Percentiles rank a stretch among this genome's conserved stretches.
These are phyloP conservation scores for Parachaetomium inaequale DNA, from an alignment of 495 filamentous ascomycete genomes.

Conservation along the genomic window DNA sequence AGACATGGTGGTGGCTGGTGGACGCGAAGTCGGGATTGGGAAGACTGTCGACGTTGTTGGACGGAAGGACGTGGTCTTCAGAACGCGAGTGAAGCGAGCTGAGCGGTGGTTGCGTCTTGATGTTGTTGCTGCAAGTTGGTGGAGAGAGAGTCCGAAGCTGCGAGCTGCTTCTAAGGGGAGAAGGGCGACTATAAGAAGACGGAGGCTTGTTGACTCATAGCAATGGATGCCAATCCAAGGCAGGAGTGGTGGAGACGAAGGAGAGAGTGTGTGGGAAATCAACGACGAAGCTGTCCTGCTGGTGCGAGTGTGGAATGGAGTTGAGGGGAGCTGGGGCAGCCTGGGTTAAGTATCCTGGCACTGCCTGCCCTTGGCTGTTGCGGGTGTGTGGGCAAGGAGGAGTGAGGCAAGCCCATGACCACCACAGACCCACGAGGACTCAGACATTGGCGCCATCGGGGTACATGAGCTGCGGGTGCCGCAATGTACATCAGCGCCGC, in stretches of 20 bases:
- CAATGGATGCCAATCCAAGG: conserved; percentile 16
- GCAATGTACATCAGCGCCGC: conserved; percentile 23
- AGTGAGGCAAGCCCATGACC: conserved; percentile 36
- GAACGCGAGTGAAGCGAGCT: neutral
- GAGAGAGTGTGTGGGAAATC: conserved; percentile 25
- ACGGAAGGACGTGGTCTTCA: neutral
- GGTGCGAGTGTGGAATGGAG: conserved; percentile 25
- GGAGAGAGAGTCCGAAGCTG: conserved; percentile 17
- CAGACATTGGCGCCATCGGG: conserved; percentile 30
- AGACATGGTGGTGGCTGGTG: conserved; percentile 41
- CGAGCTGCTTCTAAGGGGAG: conserved; percentile 16
- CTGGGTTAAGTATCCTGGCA: conserved; percentile 32
- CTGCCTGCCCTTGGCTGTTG: conserved; percentile 27
- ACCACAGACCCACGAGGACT: conserved; percentile 35
- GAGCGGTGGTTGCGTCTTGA: conserved; percentile 4
- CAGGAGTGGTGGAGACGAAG: conserved; percentile 21
- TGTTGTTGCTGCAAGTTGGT: conserved; percentile 11
- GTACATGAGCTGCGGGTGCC: conserved; percentile 22
- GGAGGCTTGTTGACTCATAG: conserved; percentile 27
- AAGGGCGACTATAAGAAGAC: conserved; percentile 27
- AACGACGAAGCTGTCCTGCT: conserved; percentile 28
- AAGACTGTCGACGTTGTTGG: conserved; percentile 3
- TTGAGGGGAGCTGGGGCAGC: conserved; percentile 32
- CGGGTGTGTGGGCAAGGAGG: conserved; percentile 23
- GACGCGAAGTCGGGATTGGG: neutral